Evolutionary conservation across 129 eudicot species (phyloP).

Genomic region (Centaurea solstitialis): DNA sequence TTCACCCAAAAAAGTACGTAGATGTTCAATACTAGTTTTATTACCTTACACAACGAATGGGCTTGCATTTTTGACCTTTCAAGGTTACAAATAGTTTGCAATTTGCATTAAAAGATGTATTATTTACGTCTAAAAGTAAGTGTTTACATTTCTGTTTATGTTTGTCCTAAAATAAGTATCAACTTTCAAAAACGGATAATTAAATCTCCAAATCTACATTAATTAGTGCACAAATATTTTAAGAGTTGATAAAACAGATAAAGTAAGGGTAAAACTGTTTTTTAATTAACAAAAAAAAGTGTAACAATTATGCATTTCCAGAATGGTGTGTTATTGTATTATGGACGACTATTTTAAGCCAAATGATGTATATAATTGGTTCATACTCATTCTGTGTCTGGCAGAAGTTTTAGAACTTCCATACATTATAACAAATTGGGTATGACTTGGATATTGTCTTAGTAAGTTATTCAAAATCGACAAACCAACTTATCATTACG

Average conservation of each 20-base stretch:
- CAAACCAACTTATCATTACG: no score
- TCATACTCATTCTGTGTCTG: neutral
- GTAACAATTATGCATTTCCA: no score
- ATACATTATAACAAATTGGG: neutral
- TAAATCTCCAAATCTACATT: neutral
- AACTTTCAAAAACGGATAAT: neutral
- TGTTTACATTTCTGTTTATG: neutral
- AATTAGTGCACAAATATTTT: neutral
- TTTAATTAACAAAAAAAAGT: no score
- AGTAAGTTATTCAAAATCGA: neutral
- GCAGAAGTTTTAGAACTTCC: neutral
- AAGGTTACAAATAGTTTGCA: neutral
- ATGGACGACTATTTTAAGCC: neutral
- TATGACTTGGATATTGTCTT: neutral
- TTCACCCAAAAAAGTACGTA: neutral
- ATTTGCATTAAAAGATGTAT: neutral
- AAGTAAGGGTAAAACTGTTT: neutral
- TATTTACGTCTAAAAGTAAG: neutral
- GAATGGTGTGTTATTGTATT: neutral
- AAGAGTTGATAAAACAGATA: neutral
- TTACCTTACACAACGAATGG: neutral
- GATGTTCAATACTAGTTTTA: neutral
- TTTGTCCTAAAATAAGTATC: neutral
- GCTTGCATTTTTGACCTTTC: neutral
- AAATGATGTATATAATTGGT: neutral